These are phyloP conservation scores for Ceratocystis albifundus DNA, from an alignment of 2,329 filamentous ascomycete genomes.

Conservation along the genomic window DNA sequence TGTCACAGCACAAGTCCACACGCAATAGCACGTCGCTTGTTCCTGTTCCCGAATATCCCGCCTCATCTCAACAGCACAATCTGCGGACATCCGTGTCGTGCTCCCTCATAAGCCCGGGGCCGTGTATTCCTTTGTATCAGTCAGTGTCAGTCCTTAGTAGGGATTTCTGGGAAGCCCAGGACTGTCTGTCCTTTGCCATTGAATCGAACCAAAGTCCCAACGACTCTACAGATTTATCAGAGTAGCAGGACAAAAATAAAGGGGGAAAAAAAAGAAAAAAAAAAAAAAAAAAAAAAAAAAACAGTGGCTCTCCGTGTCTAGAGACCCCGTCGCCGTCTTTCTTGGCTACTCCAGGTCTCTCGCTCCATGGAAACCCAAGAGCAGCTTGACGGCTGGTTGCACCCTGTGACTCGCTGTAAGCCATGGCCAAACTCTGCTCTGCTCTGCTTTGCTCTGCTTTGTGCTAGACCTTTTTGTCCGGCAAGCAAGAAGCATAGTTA, in stretches of 20 bases:
- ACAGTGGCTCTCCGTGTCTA: too few relatives aligned
- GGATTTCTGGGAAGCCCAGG: not conserved
- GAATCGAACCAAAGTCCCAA: too few relatives aligned
- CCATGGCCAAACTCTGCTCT: not conserved
- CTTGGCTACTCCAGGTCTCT: too few relatives aligned
- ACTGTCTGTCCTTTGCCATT: not conserved
- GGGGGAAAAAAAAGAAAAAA: too few relatives aligned
- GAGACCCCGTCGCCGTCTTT: too few relatives aligned
- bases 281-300: too few relatives aligned
- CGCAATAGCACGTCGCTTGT: not conserved
- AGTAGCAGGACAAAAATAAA: too few relatives aligned
- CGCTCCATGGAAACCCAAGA: too few relatives aligned
- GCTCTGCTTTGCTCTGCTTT: not conserved
- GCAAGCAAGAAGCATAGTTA: too few relatives aligned
- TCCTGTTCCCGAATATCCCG: not conserved
- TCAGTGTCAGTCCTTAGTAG: not conserved
- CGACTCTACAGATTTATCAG: too few relatives aligned
- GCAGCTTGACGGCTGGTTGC: too few relatives aligned
- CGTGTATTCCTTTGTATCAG: not conserved
- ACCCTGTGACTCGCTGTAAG: not conserved
- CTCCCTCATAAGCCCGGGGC: not conserved
- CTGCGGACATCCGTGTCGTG: conserved; percentile 1
- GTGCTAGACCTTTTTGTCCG: too few relatives aligned
- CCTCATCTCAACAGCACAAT: not conserved
- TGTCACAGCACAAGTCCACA: not conserved